phyloP scores from a whole-genome alignment of 768 basidiomycete species.

The Pleurotus djamor region DNA sequence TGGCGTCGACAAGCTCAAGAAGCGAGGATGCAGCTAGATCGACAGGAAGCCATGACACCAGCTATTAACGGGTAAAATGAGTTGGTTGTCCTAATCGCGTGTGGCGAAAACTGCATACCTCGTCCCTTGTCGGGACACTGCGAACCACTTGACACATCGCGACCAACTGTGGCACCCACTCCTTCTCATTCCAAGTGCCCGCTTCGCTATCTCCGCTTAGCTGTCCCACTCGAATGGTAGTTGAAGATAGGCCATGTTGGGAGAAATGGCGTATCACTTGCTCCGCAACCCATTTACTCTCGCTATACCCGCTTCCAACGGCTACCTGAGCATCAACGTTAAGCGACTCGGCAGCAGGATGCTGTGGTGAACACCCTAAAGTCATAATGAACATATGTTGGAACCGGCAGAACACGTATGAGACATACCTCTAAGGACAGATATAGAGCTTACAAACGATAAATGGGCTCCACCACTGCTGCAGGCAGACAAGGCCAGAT shows the following conservation, averaged over 20 bases:
- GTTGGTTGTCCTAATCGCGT: not conserved
- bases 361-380: conserved; percentile 8
- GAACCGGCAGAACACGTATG: no score
- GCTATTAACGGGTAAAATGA: not conserved
- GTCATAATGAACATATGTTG: no score
- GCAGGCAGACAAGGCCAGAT: conserved; percentile 32
- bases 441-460: conserved; percentile 31
- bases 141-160: conserved; percentile 14
- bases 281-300: conserved; percentile 24
- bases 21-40: not conserved
- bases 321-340: no score
- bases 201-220: conserved; percentile 29
- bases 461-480: conserved; percentile 22
- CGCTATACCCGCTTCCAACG: conserved; percentile 25
- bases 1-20: not conserved
- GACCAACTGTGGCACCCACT: conserved; percentile 34
- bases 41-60: not conserved
- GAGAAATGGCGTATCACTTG: not conserved
- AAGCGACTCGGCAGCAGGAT: no score
- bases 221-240: conserved; percentile 34
- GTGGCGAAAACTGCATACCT: conserved; percentile 16
- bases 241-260: conserved; percentile 10
- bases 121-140: conserved; percentile 15
- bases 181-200: conserved; percentile 34
- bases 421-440: conserved; percentile 16